A percentile compares a stretch with the other conserved stretches of the same genome.
These are phyloP conservation scores for Salix udensis DNA, from an alignment of 345 rosid genomes.

Conservation along the genomic window DNA sequence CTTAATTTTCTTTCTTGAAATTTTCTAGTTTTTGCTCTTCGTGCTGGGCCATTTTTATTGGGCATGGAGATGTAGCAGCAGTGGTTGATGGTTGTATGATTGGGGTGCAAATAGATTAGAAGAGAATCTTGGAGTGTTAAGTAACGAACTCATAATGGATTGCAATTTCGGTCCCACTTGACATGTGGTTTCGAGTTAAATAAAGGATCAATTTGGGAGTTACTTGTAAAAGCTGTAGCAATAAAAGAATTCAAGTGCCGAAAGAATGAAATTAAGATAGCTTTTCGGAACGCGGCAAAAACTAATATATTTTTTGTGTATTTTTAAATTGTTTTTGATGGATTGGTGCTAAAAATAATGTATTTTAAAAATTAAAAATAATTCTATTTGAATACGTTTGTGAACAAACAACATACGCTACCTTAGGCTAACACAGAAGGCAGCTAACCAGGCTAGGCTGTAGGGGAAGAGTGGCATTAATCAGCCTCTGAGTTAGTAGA, in stretches of 20 bases:
- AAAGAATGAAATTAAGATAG: no score
- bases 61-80: no score
- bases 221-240: not conserved
- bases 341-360: no score
- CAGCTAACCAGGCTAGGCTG: not conserved
- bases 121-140: conserved; percentile 8
- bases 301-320: no score
- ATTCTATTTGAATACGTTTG: no score
- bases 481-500: not conserved
- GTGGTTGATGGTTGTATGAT: not conserved
- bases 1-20: not conserved
- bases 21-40: not conserved
- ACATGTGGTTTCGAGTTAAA: not conserved
- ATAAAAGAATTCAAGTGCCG: not conserved
- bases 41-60: not conserved
- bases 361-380: no score
- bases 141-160: not conserved
- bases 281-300: no score
- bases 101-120: conserved; percentile 3
- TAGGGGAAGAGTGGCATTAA: not conserved
- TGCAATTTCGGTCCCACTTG: conserved; percentile 3
- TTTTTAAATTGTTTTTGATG: no score
- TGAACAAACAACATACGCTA: no score
- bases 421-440: not conserved
- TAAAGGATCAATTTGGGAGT: not conserved